Evolutionary conservation across 2,329 filamentous ascomycete genomes (phyloP).

Genomic region (Xylariaceae sp.): DNA sequence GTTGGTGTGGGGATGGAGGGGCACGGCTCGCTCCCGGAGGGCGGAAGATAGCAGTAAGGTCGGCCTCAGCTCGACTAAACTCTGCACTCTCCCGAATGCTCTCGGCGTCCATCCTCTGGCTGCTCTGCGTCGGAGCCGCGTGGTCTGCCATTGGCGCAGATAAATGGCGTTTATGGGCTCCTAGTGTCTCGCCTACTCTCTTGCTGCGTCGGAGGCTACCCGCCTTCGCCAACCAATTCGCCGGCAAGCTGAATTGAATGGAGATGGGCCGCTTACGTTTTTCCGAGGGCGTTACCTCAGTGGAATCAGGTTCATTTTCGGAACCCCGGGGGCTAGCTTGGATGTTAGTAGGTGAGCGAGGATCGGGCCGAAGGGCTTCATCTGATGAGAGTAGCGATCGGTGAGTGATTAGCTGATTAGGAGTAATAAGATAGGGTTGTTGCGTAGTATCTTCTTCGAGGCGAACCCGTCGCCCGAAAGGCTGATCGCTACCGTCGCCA

Average conservation of each 20-base stretch:
- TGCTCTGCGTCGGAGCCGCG: conserved; percentile 20
- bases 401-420: conserved; percentile 26
- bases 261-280: conserved; percentile 51
- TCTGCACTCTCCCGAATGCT: conserved; percentile 27
- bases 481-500: conserved; percentile 27
- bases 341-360: conserved; percentile 8
- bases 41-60: conserved; percentile 30
- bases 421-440: conserved; percentile 37
- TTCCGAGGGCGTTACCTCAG: conserved; percentile 40
- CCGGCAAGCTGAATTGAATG: conserved; percentile 54
- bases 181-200: conserved; percentile 40
- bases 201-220: conserved; percentile 54
- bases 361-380: conserved; percentile 1
- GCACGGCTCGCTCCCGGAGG: conserved; percentile 38
- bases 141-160: conserved; percentile 44
- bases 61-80: conserved; percentile 29
- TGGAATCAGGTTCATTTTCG: conserved; percentile 24
- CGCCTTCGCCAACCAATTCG: conserved; percentile 51
- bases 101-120: conserved; percentile 26
- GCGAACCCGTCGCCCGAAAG: conserved; percentile 29
- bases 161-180: conserved; percentile 45
- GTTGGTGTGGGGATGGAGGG: conserved; percentile 51
- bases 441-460: conserved; percentile 32
- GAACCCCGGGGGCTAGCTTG: conserved; percentile 27
- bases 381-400: background rate